These are phyloP conservation scores for Xylaria flabelliformis DNA, from an alignment of 495 filamentous ascomycete species.

Conservation along the genomic window DNA sequence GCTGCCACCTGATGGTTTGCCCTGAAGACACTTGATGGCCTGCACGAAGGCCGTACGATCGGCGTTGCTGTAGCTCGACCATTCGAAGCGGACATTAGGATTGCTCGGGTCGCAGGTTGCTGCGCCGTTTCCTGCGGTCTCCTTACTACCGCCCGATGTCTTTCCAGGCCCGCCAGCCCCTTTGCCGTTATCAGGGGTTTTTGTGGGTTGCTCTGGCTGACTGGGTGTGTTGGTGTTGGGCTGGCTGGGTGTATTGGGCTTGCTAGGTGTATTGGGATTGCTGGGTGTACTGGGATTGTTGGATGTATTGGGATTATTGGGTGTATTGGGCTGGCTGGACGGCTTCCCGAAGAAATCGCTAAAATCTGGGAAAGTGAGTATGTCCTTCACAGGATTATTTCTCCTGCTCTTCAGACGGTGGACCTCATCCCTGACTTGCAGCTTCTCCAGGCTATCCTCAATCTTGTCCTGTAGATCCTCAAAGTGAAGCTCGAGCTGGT, in stretches of 20 bases:
- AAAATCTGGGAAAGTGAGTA: no score
- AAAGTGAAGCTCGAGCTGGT: constrained; percentile 22
- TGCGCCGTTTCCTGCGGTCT: neutral
- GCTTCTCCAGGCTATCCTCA: neutral
- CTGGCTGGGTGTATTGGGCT: neutral
- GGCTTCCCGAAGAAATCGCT: neutral
- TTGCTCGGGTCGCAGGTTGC: constrained; percentile 37
- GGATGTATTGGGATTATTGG: neutral
- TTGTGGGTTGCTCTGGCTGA: neutral
- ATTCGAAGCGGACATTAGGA: constrained; percentile 41
- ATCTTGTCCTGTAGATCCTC: constrained; percentile 3
- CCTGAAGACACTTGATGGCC: constrained; percentile 46
- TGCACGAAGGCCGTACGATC: constrained; percentile 42
- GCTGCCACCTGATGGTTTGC: constrained; percentile 38
- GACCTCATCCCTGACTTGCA: neutral
- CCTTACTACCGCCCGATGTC: neutral
- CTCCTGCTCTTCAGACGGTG: neutral
- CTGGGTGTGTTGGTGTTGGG: neutral
- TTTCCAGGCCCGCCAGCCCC: neutral
- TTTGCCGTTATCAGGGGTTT: neutral
- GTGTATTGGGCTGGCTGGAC: neutral
- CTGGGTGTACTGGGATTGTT: no score
- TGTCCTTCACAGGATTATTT: neutral
- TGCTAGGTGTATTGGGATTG: neutral
- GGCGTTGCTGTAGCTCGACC: constrained; percentile 37